A percentile compares a stretch with the other conserved stretches of the same genome.
Conservation (phyloP, 2,329 filamentous ascomycete species). For the Cyphellophora attinorum region DNA sequence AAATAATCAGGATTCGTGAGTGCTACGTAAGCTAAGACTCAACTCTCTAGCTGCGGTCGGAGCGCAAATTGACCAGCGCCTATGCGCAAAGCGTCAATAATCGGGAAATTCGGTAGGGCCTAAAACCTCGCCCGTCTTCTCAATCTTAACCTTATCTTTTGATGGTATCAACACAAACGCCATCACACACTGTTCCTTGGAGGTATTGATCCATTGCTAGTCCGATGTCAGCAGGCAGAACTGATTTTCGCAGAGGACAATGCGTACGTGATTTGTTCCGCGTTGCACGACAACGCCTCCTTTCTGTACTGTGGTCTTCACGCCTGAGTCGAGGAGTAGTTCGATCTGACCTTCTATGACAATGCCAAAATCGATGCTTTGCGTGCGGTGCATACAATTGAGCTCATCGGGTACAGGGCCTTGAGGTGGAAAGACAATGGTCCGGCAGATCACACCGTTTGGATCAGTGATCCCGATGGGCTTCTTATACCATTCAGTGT, state of each 20-base stretch:
- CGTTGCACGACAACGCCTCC: conserved; percentile 23
- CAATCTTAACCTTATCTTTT: conserved; percentile 8
- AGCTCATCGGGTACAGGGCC: conserved; percentile 7
- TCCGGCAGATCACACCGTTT: conserved; percentile 17
- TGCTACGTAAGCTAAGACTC: too few relatives aligned
- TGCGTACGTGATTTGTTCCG: conserved; percentile 16
- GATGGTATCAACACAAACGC: conserved; percentile 17
- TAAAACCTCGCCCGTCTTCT: conserved; percentile 11
- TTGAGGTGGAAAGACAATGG: conserved; percentile 20
- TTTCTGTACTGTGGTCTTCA: conserved; percentile 18
- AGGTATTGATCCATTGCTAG: conserved; percentile 15
- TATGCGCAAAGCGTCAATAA: too few relatives aligned
- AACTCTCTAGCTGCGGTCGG: too few relatives aligned
- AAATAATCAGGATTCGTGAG: too few relatives aligned
- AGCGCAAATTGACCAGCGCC: too few relatives aligned
- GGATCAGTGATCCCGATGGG: too few relatives aligned
- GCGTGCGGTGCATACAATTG: conserved; percentile 16
- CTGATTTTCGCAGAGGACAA: too few relatives aligned
- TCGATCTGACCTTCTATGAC: conserved; percentile 22
- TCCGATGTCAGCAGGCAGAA: neutral
- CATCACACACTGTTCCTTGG: conserved; percentile 13
- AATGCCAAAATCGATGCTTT: conserved; percentile 23
- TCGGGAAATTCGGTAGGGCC: conserved; percentile 6
- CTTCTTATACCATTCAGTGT: too few relatives aligned
- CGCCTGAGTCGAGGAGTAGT: conserved; percentile 22